Evolutionary conservation across 2,329 filamentous ascomycete genomes (phyloP), one percentile per base, ranked within the genome.

Genomic region (Arthrobotrys iridis): DNA sequence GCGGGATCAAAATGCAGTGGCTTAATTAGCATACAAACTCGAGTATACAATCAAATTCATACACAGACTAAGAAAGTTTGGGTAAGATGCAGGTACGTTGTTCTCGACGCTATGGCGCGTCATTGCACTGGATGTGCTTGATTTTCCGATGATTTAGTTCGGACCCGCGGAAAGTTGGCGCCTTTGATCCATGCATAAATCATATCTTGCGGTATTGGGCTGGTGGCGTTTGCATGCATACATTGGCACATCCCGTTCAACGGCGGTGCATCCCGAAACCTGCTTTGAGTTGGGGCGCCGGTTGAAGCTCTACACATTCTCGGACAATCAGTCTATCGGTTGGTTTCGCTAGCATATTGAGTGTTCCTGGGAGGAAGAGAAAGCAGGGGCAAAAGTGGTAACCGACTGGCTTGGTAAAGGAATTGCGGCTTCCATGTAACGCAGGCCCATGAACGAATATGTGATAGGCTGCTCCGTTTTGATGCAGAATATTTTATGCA

Each of bases 111-210:
- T 40, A n/a, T n/a, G n/a, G n/a, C 4, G 11, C 11, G 2, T 40
- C 15, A n/a, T n/a, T n/a, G n/a, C n/a, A n/a, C 7, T 5, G 11
- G 3, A 40, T 40, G 35, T 10, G 11, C 35, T 40, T 40, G 35
- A 10, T n/a, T 2, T 8, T 40, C 2, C 35, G 15, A 55, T 22
- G 48, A 35, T 22, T 20, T 24, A 15, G 11, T 37, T 24, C 15
- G 15, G 3, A 37, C 28, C 50, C 50, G 50, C 50, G 50, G 50
- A 55, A 55, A 55, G 5, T 11, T 55, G 50, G 50, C 8, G 30
- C 18, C 30, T 24, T 55, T 4, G 18, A 28, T 37, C 15, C 15
- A 37, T 22, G 30, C 18, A 37, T 55, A 15, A 20, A 33, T 8
- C 6, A 11, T 30, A 18, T 52, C 15, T 10, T 35, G 26, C 5